phyloP scores from a whole-genome alignment of 2,329 filamentous ascomycete genomes.

The Colletotrichum abscissum region DNA sequence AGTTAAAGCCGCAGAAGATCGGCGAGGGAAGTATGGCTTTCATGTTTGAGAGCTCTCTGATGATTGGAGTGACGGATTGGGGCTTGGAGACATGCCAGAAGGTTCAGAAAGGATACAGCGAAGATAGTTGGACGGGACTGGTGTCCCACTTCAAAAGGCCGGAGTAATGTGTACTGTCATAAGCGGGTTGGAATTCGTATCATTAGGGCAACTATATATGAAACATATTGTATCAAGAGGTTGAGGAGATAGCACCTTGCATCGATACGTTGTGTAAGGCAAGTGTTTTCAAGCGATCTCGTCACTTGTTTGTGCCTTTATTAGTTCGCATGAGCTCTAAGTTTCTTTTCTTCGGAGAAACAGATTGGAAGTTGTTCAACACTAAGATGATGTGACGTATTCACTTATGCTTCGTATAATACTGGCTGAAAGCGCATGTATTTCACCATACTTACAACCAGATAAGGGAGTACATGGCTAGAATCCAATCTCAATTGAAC shows the following conservation, averaged over 20 bases:
- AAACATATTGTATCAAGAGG: neutral
- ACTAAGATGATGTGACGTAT: too few relatives aligned
- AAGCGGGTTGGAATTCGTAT: neutral
- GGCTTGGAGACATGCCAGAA: constrained; percentile 54
- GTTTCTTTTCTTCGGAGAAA: too few relatives aligned
- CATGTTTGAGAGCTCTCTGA: constrained; percentile 61
- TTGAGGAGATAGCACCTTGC: fast-evolving
- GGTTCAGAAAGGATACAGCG: constrained; percentile 66
- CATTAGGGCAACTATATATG: neutral
- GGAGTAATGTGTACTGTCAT: neutral
- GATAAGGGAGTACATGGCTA: too few relatives aligned
- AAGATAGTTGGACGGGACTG: constrained; percentile 65
- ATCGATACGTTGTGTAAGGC: fast-evolving
- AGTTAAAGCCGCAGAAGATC: constrained; percentile 55
- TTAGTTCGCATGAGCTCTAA: too few relatives aligned
- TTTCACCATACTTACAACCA: too few relatives aligned
- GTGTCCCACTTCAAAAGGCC: constrained; percentile 37
- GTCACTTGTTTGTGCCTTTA: too few relatives aligned
- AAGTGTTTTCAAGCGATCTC: too few relatives aligned
- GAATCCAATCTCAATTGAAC: too few relatives aligned
- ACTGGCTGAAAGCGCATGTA: too few relatives aligned
- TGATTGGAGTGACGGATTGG: constrained; percentile 67
- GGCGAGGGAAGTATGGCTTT: constrained; percentile 60
- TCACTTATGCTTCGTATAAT: too few relatives aligned
- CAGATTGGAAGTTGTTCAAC: too few relatives aligned